Evolutionary conservation across 345 rosid species (phyloP).

Genomic region (Linum lewisii): DNA sequence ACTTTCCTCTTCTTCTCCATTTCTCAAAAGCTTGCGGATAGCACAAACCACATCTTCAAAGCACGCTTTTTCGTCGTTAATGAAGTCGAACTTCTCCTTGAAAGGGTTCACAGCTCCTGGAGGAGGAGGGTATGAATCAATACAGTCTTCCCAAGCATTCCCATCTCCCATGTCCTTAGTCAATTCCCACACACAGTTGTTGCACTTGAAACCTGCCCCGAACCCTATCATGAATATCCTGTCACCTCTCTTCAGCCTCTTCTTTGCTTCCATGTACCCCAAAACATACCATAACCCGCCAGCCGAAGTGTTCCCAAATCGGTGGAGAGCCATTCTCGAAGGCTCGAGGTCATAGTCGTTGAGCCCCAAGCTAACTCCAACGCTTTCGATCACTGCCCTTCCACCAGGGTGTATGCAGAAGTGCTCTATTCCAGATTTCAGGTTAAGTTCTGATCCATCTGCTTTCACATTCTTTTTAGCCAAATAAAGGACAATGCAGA

Average conservation of each 20-base stretch:
- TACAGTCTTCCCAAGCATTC: conserved; percentile 15
- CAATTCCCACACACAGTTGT: conserved; percentile 21
- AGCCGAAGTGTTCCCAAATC: conserved; percentile 25
- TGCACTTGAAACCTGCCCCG: conserved; percentile 27
- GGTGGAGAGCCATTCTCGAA: conserved; percentile 21
- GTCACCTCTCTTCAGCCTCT: conserved; percentile 20
- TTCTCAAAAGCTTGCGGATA: not conserved
- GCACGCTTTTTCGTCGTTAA: conserved; percentile 7
- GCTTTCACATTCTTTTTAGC: not conserved
- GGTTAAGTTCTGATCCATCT: conserved; percentile 8
- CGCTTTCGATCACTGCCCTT: conserved; percentile 16
- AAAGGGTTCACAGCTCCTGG: conserved; percentile 5
- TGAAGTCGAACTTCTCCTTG: conserved; percentile 11
- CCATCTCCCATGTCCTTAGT: conserved; percentile 11
- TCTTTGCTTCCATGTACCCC: conserved; percentile 24
- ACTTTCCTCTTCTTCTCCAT: not conserved
- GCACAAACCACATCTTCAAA: not conserved
- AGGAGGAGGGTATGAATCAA: conserved; percentile 19
- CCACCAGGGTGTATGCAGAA: conserved; percentile 26
- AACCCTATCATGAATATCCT: conserved; percentile 21
- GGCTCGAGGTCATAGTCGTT: conserved; percentile 22
- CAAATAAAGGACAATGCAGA: not conserved
- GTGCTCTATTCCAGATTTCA: conserved; percentile 19
- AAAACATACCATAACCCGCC: conserved; percentile 24
- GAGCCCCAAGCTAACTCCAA: conserved; percentile 13